These are phyloP conservation scores for Cryptococcus sp. DNA, from an alignment of 1,284 basidiomycete genomes.

Conservation along the genomic window DNA sequence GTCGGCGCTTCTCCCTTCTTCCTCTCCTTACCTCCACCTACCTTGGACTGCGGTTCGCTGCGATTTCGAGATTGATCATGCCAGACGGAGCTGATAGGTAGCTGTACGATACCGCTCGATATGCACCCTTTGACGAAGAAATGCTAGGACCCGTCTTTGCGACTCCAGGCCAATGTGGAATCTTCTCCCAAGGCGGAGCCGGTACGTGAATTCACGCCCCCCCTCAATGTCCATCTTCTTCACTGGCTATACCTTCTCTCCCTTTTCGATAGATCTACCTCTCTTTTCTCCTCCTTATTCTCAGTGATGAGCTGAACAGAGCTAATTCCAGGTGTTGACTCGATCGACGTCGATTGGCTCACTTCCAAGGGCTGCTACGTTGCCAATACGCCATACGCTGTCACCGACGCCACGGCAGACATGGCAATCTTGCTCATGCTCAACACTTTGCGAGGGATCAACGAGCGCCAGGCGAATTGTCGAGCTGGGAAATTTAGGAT, in stretches of 20 bases:
- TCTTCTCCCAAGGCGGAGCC: conserved; percentile 23
- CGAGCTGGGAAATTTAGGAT: conserved; percentile 20
- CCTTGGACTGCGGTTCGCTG: neutral
- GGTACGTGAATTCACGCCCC: neutral
- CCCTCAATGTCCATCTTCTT: no score
- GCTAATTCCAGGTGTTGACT: conserved; percentile 15
- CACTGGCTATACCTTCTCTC: no score
- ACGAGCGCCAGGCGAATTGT: conserved; percentile 11
- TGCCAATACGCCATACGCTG: conserved; percentile 25
- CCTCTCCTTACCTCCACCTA: neutral
- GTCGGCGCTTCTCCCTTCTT: conserved; percentile 2
- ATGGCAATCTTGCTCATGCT: conserved; percentile 23
- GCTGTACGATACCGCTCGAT: conserved; percentile 20
- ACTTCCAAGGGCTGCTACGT: conserved; percentile 15
- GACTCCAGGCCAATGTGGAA: conserved; percentile 14
- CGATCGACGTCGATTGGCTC: conserved; percentile 16
- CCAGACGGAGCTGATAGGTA: conserved; percentile 1
- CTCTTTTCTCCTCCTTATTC: no score
- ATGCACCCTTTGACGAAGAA: conserved; percentile 22
- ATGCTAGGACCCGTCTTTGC: conserved; percentile 19
- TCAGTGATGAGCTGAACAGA: neutral
- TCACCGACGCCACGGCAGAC: conserved; percentile 26
- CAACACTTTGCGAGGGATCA: conserved; percentile 14
- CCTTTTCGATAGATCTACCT: no score
- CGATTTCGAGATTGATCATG: neutral